Base-by-base conservation (phyloP, 2,329 filamentous ascomycete species). In the Microdochium bolleyi region DNA sequence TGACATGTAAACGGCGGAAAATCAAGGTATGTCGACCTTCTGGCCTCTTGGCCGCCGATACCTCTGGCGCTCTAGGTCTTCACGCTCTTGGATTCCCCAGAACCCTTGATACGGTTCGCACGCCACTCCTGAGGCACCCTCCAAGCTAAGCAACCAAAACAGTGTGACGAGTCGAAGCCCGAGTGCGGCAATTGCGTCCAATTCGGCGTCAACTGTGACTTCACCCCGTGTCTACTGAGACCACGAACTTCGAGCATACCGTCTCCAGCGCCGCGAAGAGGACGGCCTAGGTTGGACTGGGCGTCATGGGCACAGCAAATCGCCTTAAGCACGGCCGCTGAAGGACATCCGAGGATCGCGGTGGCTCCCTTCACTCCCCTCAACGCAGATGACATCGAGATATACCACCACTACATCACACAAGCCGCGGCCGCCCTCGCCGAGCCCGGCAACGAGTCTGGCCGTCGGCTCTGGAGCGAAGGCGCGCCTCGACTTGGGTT, bases 101-200 rank as follows among this genome's bases (percentile, higher is more conserved):
- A 34, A 34, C 30, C 30, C 30, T 34, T 14, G 30, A 34, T 34
- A 34, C 30, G 30, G 8, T 14, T 34, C 30, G 30, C 30, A 34
- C 14, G 30, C 30, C 30, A 34, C 30, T 34, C 30, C 30, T 34
- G 30, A 34, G 30, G 30, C 30, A 34, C 30, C 8, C 30, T 34
- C 30, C 30, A 34, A 34, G 30, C 30, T 34, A 34, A 34, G 30
- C 8, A 34, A 34, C 14, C 30, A 44, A 48, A 14, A n/a, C 51
- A 52, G 51, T 52, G 51, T 21, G 51, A 52, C 38, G 51, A 52
- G 46, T 19, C 48, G 22, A 52, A 52, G 19, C 51, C 48, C 27
- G 27, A 25, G 30, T 52, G 48, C 24, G 51, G 49, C 44, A 50
- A 44, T 3, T 52, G 44, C 37, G 22, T 52, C 51, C 49, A 52